Evolutionary conservation across 192 early-diverging fungal species (phyloP).

Genomic region (Linnemannia schmuckeri): DNA sequence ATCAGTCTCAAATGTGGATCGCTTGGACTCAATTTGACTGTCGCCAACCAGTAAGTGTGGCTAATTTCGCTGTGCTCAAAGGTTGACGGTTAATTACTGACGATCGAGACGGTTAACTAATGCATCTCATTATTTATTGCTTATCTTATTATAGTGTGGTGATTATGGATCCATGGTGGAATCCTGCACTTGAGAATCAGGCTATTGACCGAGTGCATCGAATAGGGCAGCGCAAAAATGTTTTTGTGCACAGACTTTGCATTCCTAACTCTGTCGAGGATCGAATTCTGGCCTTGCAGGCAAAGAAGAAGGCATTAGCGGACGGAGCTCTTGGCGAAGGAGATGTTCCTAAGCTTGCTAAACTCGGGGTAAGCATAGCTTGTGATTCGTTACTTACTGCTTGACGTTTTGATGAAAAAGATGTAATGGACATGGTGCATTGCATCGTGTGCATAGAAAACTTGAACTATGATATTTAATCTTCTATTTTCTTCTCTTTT

Average conservation of each 20-base stretch:
- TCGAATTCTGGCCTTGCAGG: constrained; percentile 74
- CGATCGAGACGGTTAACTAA: background rate
- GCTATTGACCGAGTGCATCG: constrained; percentile 81
- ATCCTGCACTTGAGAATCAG: constrained; percentile 76
- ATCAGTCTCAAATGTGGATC: constrained; percentile 79
- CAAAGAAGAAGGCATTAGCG: constrained; percentile 65
- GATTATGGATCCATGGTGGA: constrained; percentile 88
- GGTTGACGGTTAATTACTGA: background rate
- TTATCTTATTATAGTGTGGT: constrained; percentile 65
- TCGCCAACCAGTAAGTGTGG: constrained; percentile 65
- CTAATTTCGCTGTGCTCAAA: too few relatives aligned
- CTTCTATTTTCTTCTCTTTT: background rate
- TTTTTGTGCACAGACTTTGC: constrained; percentile 72
- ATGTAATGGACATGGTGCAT: background rate
- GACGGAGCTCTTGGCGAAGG: constrained; percentile 57
- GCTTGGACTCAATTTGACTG: constrained; percentile 78
- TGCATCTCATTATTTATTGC: background rate
- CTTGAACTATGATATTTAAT: background rate
- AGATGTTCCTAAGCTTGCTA: constrained; percentile 40
- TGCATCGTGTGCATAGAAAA: background rate
- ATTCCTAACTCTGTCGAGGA: constrained; percentile 79
- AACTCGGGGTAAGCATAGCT: constrained; percentile 40
- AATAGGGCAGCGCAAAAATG: constrained; percentile 75
- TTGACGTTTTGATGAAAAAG: background rate
- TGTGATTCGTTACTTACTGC: background rate